phyloP scores from a whole-genome alignment of 257 asterid genomes.

The Misopates orontium region DNA sequence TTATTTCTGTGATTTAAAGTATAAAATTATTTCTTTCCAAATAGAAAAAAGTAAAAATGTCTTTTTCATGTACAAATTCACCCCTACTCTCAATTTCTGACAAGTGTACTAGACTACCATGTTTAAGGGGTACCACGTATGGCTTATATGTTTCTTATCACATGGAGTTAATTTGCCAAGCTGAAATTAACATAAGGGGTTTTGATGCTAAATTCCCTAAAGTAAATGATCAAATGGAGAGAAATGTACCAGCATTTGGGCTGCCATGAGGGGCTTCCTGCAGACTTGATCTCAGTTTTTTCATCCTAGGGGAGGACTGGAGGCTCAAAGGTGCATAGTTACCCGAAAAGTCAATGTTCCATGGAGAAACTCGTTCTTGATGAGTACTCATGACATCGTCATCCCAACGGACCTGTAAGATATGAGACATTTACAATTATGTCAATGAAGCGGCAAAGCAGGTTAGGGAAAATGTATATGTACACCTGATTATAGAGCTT shows the following conservation, averaged over 20 bases:
- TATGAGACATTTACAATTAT: conserved; percentile 16
- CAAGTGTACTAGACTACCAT: too few species aligned
- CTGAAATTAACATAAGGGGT: neutral
- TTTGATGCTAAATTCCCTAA: neutral
- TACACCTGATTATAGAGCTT: neutral
- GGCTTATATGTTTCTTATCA: too few species aligned
- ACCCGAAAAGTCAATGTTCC: conserved; percentile 96
- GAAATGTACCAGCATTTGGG: conserved; percentile 56
- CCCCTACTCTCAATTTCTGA: too few species aligned
- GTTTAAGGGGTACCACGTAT: too few species aligned
- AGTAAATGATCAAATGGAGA: conserved; percentile 20
- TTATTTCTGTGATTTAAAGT: too few species aligned
- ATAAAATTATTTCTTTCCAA: too few species aligned
- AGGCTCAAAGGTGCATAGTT: conserved; percentile 65
- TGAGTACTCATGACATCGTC: conserved; percentile 68
- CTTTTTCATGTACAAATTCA: too few species aligned
- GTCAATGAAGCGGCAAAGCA: conserved; percentile 19
- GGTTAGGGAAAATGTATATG: neutral
- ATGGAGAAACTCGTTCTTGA: conserved; percentile 93
- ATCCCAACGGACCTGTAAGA: conserved; percentile 91
- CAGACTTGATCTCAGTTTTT: conserved; percentile 69
- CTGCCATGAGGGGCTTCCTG: conserved; percentile 58
- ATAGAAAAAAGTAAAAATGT: too few species aligned
- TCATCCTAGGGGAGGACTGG: conserved; percentile 80
- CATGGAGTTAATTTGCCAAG: too few species aligned